A percentile compares a stretch with the other conserved stretches of the same genome.
Conservation (phyloP, 2,329 filamentous ascomycete genomes). For the Fusarium gaditjirri region DNA sequence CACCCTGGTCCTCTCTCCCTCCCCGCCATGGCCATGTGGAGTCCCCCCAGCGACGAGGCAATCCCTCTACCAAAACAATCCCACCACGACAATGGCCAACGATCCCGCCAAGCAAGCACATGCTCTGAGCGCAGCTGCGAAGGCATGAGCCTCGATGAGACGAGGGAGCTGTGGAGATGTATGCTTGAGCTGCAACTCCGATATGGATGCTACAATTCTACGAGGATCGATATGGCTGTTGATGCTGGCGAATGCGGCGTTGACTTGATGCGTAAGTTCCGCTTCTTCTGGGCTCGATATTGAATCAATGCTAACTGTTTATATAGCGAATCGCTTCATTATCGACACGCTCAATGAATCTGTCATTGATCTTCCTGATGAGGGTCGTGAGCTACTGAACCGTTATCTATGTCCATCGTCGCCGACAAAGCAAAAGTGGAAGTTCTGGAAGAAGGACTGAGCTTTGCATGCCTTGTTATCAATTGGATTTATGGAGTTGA, state of each 20-base stretch:
- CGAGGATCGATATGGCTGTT: constrained; percentile 59
- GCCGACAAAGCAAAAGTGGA: constrained; percentile 41
- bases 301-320: neutral
- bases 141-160: constrained; percentile 52
- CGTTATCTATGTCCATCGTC: constrained; percentile 42
- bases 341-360: constrained; percentile 55
- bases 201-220: constrained; percentile 62
- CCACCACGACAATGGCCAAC: constrained; percentile 9
- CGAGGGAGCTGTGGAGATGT: constrained; percentile 57
- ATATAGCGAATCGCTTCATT: constrained; percentile 54
- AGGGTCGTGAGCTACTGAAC: constrained; percentile 51
- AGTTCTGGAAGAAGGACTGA: constrained; percentile 46
- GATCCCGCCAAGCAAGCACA: constrained; percentile 43
- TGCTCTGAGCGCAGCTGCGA: constrained; percentile 47
- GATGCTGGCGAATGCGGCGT: constrained; percentile 53
- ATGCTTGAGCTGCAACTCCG: constrained; percentile 60
- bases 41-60: constrained; percentile 26
- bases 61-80: constrained; percentile 26
- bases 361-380: constrained; percentile 50
- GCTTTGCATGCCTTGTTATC: neutral
- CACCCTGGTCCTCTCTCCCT: constrained; percentile 37
- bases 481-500: constrained; percentile 7
- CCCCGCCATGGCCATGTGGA: constrained; percentile 33
- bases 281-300: fast-evolving
- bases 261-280: constrained; percentile 57